A percentile compares a stretch with the other conserved stretches of the same genome.
Conservation (phyloP, 306 rosid species). For the Dryas alaskensis region DNA sequence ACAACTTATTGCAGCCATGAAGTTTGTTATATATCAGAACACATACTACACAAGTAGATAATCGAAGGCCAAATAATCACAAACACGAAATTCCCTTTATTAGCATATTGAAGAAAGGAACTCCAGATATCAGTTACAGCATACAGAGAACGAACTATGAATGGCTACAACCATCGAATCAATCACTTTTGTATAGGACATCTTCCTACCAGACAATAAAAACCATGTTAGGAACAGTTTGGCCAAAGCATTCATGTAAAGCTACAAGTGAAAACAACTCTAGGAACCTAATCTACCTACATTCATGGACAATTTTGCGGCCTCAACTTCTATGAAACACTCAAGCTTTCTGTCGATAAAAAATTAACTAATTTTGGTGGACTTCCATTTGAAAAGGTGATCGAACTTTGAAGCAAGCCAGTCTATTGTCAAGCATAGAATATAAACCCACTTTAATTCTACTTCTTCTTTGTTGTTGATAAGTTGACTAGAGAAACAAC, state of each 20-base stretch:
- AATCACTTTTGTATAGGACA: background rate
- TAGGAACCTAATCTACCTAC: background rate
- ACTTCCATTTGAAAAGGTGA: background rate
- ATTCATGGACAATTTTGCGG: background rate
- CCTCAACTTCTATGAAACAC: background rate
- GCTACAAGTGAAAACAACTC: background rate
- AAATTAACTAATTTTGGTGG: background rate
- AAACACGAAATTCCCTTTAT: background rate
- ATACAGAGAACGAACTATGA: background rate
- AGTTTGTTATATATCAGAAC: no score
- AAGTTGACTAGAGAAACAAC: conserved; percentile 46
- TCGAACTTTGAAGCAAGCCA: background rate
- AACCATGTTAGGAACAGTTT: background rate
- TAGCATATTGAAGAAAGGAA: no score
- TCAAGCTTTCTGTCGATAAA: conserved; percentile 1
- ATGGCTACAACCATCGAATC: background rate
- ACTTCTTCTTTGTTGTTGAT: conserved; percentile 26
- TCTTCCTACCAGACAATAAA: background rate
- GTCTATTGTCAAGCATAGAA: background rate
- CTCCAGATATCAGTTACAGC: no score
- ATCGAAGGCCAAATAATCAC: background rate
- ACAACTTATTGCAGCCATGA: no score
- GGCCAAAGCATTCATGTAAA: background rate
- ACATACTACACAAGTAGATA: no score
- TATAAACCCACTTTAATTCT: background rate